Conservation (phyloP, 495 filamentous ascomycete genomes). For the Jackrogersella multiformis region DNA sequence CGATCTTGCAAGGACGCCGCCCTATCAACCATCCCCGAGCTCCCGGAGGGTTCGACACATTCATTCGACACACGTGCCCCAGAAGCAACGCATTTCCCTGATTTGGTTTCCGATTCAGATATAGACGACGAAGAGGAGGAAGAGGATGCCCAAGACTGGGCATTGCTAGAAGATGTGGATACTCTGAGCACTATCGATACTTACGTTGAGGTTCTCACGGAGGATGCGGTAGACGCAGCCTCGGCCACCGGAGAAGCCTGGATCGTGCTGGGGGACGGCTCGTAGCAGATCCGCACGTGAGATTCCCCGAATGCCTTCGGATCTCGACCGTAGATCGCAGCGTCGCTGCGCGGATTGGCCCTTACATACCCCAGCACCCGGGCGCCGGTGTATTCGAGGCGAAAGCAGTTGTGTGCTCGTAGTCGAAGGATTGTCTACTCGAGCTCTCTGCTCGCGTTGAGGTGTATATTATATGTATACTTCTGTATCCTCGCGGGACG, state of each 20-base stretch:
- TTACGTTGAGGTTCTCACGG: constrained; percentile 11
- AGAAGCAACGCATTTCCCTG: constrained; percentile 29
- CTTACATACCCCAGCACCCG: constrained; percentile 38
- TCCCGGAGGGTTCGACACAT: constrained; percentile 35
- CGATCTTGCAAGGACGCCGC: constrained; percentile 20
- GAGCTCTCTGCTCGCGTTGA: constrained; percentile 36
- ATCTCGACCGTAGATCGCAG: constrained; percentile 43
- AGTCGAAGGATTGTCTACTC: constrained; percentile 15
- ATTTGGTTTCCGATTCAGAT: constrained; percentile 37
- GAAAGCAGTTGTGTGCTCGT: constrained; percentile 34
- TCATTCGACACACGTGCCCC: constrained; percentile 23
- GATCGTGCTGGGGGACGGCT: constrained; percentile 58
- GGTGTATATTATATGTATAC: constrained; percentile 27
- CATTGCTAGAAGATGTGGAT: constrained; percentile 12
- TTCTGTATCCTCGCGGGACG: constrained; percentile 21
- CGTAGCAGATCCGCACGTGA: constrained; percentile 58
- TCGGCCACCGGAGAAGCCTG: constrained; percentile 42
- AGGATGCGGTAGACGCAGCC: constrained; percentile 29
- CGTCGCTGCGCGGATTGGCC: constrained; percentile 50
- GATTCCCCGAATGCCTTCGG: constrained; percentile 48
- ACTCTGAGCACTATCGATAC: constrained; percentile 5
- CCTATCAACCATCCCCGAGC: constrained; percentile 42
- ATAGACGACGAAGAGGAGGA: constrained; percentile 13
- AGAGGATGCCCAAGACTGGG: constrained; percentile 22
- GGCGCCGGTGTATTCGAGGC: constrained; percentile 17